Base-by-base conservation (phyloP, 352 stramenopile species). In the Phytopythium delawarense region DNA sequence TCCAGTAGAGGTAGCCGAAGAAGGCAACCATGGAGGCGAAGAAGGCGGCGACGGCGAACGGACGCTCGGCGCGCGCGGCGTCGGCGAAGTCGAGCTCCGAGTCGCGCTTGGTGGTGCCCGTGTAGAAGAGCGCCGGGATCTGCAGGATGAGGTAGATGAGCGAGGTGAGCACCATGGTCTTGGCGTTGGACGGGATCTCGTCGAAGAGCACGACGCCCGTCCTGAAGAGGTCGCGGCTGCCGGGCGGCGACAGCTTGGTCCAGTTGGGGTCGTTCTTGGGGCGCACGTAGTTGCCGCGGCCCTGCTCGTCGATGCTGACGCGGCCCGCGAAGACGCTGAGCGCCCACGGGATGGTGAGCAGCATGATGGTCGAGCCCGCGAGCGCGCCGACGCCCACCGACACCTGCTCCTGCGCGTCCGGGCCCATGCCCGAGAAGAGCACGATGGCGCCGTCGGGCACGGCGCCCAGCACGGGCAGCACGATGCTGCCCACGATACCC, bases 291-390 rank as follows among this genome's bases (percentile, higher is more conserved):
- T 88, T 94, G 60, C 87, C 89, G 50, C 83, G 75, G 18, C 88
- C 93, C 34, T 94, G 75, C 28, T 80, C 75, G 63, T 97, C 87
- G 51, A 99, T 88, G 81, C 98, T 94, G 30, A 99, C 97, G 52
- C 96, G 92, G 5, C 97, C 97, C 18, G 84, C 91, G 59, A 92
- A 96, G 28, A 99, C 71, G 59, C 88, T 96, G 25, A 99, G 76
- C 30, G 84, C 94, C 93, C 96, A 99, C 21, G 97, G 97, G 46
- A 99, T 96, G n/a, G 97, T 99, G 61, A 99, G 81, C 63, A 99
- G 81, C 96, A 99, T 99, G 71, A 99, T 99, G n/a, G 97, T 99
- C 40, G 91, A 98, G 57, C 97, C 97, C 1, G 97, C 97, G 34
- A 99, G 88, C 50, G 97, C 97, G 52, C 97, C 97, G n/a, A 99